These are phyloP conservation scores for Deuterostichococcus epilithicus DNA, from an alignment of 139 green algal species.

Conservation along the genomic window DNA sequence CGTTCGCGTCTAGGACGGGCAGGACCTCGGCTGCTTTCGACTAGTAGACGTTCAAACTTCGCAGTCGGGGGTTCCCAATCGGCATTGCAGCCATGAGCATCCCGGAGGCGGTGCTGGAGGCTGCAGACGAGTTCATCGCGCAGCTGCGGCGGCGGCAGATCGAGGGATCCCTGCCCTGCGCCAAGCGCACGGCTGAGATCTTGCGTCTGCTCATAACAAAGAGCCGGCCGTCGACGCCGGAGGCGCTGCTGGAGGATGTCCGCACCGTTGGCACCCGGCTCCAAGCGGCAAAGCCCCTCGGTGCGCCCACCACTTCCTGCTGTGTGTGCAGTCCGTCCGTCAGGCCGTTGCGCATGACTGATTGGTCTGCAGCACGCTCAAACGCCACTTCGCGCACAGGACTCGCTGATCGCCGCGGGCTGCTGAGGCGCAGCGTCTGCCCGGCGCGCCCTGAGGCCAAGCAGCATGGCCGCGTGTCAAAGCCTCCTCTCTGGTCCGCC, in stretches of 20 bases:
- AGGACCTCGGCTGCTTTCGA: too few species aligned
- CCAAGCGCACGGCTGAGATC: constrained; percentile 73
- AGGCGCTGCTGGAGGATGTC: constrained; percentile 67
- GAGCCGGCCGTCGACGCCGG: constrained; percentile 45
- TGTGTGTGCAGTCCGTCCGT: constrained; percentile 82
- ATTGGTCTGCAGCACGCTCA: too few species aligned
- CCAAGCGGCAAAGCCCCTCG: constrained; percentile 71
- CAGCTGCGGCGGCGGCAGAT: constrained; percentile 57
- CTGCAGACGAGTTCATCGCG: constrained; percentile 64
- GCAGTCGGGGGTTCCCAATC: too few species aligned
- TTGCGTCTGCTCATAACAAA: constrained; percentile 69
- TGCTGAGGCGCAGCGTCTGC: too few species aligned
- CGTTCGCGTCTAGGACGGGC: too few species aligned
- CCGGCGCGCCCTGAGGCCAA: too few species aligned
- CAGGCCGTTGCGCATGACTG: constrained; percentile 84
- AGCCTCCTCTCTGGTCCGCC: too few species aligned
- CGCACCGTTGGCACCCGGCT: constrained; percentile 58
- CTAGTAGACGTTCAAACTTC: too few species aligned
- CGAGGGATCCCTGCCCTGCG: constrained; percentile 56
- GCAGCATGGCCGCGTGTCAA: too few species aligned
- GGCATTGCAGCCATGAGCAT: too few species aligned
- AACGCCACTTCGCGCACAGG: not conserved
- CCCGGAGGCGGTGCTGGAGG: constrained; percentile 11
- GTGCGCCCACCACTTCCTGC: constrained; percentile 74
- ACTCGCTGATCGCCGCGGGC: not conserved